Evolutionary conservation across 2,329 filamentous ascomycete species (phyloP), one percentile per base, ranked within the genome.

Genomic region (Trichoderma arundinaceum): DNA sequence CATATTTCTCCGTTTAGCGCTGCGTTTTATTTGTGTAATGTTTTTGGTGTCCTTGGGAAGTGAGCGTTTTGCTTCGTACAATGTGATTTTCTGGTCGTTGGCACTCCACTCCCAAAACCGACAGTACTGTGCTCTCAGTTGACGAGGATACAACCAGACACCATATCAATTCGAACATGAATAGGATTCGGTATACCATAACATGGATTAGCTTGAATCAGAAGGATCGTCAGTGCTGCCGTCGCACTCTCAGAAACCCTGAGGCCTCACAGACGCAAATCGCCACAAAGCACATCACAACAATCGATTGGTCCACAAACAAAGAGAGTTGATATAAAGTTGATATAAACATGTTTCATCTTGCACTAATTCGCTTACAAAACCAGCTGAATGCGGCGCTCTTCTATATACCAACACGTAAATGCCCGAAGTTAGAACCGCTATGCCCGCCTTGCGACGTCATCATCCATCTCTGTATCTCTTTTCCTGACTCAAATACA

Each of bases 371-470:
- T 19, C 5, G 17, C 2, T 44, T 44, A n/a, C 12, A 17, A 44
- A 17, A 44, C 4, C n/a, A 44, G 17, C 12, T 19, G 8, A 17
- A 44, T 19, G 15, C 7, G n/a, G n/a, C 28, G n/a, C n/a, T 9
- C n/a, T 7, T 51, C 48, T 51, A 51, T 51, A 46, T 15, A 6
- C 19, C 43, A 10, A 39, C 13, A 43, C 13, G 28, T 33, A n/a
- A 28, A 44, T 53, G 32, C 19, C 43, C 22, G 15, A 13, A 48
- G n/a, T 28, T 33, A 53, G 39, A 48, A 56, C 41, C 61, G 51
- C 61, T 22, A 43, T 56, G 56, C 10, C 44, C 58, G 65, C 65
- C 65, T 66, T 66, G 65, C 65, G 65, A 64, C 65, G 65, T 53
- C 15, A 15, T 51, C 17, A 64, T 43, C 44, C 46, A 52, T 32